phyloP scores from a whole-genome alignment of 2,329 filamentous ascomycete species.

The Epichloe aotearoae region DNA sequence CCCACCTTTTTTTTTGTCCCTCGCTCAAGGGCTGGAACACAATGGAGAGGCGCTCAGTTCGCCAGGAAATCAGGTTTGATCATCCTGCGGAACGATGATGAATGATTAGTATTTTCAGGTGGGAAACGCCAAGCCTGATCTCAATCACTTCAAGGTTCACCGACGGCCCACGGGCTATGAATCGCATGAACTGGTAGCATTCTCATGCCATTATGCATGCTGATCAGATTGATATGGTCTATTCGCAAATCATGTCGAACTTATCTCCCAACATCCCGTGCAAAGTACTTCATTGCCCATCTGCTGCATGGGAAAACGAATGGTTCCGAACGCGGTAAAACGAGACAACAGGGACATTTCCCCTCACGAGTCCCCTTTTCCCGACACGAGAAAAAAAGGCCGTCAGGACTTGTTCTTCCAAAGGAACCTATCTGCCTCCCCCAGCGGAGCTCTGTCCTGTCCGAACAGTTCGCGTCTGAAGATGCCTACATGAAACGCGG shows the following conservation, averaged over 20 bases:
- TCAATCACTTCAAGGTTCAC: not conserved
- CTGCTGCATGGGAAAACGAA: too few relatives aligned
- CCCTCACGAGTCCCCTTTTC: too few relatives aligned
- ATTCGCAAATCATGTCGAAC: not conserved
- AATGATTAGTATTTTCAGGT: not conserved
- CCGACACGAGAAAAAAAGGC: too few relatives aligned
- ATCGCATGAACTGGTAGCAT: not conserved
- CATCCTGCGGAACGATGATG: not conserved
- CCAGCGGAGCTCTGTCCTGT: not conserved
- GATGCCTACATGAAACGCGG: not conserved
- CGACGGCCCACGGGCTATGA: not conserved
- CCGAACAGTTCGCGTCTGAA: not conserved
- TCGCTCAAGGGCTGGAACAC: too few relatives aligned
- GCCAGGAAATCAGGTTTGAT: not conserved
- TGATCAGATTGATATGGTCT: too few relatives aligned
- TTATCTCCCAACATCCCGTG: not conserved
- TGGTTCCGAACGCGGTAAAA: too few relatives aligned
- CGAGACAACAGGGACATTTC: too few relatives aligned
- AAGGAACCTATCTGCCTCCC: not conserved
- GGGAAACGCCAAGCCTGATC: not conserved
- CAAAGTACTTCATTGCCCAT: not conserved
- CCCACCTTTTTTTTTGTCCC: too few relatives aligned
- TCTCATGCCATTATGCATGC: too few relatives aligned
- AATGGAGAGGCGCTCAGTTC: not conserved
- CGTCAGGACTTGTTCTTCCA: not conserved